phyloP scores from a whole-genome alignment of 2,329 filamentous ascomycete species.

The Acrocalymma vagum region DNA sequence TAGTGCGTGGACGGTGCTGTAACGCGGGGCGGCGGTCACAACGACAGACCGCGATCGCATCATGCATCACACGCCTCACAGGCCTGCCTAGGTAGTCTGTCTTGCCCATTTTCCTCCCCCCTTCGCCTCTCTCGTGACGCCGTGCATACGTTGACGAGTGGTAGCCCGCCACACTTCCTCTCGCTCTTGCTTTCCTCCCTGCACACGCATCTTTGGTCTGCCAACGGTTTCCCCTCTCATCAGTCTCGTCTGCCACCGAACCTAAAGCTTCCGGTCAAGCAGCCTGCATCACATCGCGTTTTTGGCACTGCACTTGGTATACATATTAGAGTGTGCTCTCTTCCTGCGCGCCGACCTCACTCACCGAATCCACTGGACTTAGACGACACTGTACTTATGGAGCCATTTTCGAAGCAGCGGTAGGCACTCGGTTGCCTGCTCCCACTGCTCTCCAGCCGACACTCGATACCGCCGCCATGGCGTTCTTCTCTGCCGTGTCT shows the following conservation, averaged over 20 bases:
- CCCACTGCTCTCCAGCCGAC: conserved; percentile 17
- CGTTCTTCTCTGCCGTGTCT: conserved; percentile 70
- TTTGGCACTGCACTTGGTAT: too few species aligned
- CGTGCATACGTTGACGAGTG: conserved; percentile 22
- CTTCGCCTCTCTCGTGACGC: conserved; percentile 30
- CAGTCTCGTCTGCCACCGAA: too few species aligned
- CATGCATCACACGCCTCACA: conserved; percentile 36
- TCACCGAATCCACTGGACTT: conserved; percentile 9
- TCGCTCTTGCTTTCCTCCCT: not conserved
- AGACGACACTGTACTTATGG: conserved; percentile 33
- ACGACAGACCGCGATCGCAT: conserved; percentile 26
- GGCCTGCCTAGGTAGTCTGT: conserved; percentile 22
- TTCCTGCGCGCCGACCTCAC: too few species aligned
- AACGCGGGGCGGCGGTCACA: too few species aligned
- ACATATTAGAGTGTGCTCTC: too few species aligned
- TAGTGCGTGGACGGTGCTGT: too few species aligned
- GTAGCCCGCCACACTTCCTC: conserved; percentile 23
- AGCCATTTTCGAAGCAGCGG: conserved; percentile 27
- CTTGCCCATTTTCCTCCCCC: conserved; percentile 16
- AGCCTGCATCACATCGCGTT: too few species aligned
- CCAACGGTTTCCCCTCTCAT: too few species aligned
- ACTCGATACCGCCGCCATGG: conserved; percentile 61
- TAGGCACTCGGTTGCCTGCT: conserved; percentile 38
- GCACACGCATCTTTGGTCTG: too few species aligned
- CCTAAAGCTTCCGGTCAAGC: too few species aligned